phyloP scores from a whole-genome alignment of 2,329 filamentous ascomycete genomes.

The Fusarium sp. region DNA sequence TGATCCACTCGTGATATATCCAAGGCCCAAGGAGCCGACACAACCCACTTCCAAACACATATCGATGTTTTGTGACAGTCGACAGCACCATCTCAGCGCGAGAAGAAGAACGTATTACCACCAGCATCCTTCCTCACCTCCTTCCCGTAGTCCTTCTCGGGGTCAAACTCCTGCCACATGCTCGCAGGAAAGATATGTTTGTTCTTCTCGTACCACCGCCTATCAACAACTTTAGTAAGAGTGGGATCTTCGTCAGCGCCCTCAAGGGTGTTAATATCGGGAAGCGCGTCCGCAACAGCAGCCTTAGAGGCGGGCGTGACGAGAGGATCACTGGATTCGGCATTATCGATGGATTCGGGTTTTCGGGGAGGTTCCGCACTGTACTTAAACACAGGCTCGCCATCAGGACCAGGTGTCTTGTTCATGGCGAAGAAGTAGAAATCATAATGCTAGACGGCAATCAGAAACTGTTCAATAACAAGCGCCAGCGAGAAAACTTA shows the following conservation, averaged over 20 bases:
- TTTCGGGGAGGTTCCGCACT: constrained; percentile 57
- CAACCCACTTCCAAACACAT: neutral
- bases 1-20: constrained; percentile 17
- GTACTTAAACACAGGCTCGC: constrained; percentile 81
- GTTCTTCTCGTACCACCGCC: constrained; percentile 96
- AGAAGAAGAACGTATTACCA: constrained; percentile 94
- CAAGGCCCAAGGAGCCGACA: constrained; percentile 3
- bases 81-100: constrained; percentile 47
- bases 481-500: constrained; percentile 59
- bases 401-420: constrained; percentile 78
- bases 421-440: constrained; percentile 98
- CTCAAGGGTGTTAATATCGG: constrained; percentile 70
- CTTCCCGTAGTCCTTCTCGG: constrained; percentile 83
- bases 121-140: constrained; percentile 83
- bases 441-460: constrained; percentile 80
- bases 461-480: constrained; percentile 26
- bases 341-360: constrained; percentile 43
- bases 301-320: constrained; percentile 49
- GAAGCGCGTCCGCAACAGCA: constrained; percentile 51
- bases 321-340: constrained; percentile 28
- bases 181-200: constrained; percentile 99
- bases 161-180: constrained; percentile 94
- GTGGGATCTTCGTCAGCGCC: constrained; percentile 81
- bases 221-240: constrained; percentile 92
- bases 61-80: neutral